A percentile compares a stretch with the other conserved stretches of the same genome.
These are phyloP conservation scores for Sporothrix globosa DNA, from an alignment of 2,329 filamentous ascomycete species.

Conservation along the genomic window DNA sequence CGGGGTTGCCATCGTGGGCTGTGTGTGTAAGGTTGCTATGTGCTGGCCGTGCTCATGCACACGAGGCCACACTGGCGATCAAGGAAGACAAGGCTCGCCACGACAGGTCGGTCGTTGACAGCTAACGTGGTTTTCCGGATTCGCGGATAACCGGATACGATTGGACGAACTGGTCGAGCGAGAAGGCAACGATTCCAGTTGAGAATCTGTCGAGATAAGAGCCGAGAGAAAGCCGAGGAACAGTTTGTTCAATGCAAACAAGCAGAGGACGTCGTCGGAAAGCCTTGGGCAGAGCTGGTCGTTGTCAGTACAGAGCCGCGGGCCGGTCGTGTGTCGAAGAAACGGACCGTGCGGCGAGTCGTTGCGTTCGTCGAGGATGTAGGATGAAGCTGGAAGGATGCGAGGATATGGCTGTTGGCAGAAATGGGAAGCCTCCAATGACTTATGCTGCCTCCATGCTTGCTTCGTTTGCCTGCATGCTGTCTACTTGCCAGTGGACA, in stretches of 20 bases:
- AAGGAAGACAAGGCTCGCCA: background rate
- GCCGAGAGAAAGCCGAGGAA: background rate
- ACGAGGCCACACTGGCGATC: background rate
- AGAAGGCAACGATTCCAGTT: too few species aligned
- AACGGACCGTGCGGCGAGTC: background rate
- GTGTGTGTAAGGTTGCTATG: background rate
- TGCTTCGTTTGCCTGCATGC: conserved; percentile 15
- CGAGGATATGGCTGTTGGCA: background rate
- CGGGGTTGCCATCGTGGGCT: conserved; percentile 33
- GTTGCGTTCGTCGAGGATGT: too few species aligned
- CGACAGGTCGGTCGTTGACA: background rate
- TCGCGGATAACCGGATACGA: background rate
- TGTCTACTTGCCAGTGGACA: conserved; percentile 5
- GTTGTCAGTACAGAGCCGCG: background rate
- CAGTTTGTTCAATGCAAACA: background rate
- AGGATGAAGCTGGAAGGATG: background rate
- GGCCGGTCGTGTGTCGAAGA: background rate
- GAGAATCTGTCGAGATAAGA: background rate
- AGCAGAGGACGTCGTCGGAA: too few species aligned
- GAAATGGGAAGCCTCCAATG: background rate
- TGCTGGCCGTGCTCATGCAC: conserved; percentile 3
- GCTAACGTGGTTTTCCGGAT: background rate
- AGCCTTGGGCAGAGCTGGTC: background rate
- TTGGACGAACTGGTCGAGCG: background rate
- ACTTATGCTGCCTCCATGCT: conserved; percentile 10